Evolutionary conservation across 495 filamentous ascomycete genomes (phyloP), one percentile per base, ranked within the genome.

Genomic region (Xylaria longipes): DNA sequence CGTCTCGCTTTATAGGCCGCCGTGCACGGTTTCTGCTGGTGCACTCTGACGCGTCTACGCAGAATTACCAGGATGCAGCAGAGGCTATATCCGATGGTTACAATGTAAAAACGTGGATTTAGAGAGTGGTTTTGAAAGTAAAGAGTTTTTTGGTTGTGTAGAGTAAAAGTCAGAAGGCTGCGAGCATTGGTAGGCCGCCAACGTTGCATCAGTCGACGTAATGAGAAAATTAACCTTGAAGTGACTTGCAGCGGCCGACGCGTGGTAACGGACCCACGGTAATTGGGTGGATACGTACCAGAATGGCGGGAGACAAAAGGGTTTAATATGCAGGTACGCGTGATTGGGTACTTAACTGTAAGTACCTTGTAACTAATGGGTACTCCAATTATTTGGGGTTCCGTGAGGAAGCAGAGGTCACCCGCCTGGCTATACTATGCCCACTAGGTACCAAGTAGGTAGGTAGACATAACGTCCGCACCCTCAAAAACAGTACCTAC

Each of bases 211-310:
- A 31, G 11, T 56, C 27, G 52, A 31, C 52, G 52, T 56, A 56
- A 56, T 25, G n/a, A n/a, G 9, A 9, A 17, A 17, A 25, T 50
- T n/a, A n/a, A n/a, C n/a, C n/a, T n/a, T n/a, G n/a, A 56, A 12
- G 25, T 3, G 52, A 31, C 27, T 6, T 29, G 57, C 57, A 60
- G 57, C 20, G 9, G 12, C 12, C 1, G 3, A 6, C 15, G 4
- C 5, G 52, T n/a, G n/a, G n/a, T n/a, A n/a, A n/a, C n/a, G n/a
- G n/a, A n/a, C n/a, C 14, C 20, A 27, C 57, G 0, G 25, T 15
- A 17, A 20, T 60, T 58, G 31, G 29, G 57, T 60, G 57, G 57
- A 14, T 60, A 37, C 57, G 57, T 60, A 60, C 57, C 57, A 60
- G 31, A 60, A 17, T 39, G 57, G 31, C 31, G 57, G 57, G 57